A percentile compares a stretch with the other conserved stretches of the same genome.
These are phyloP conservation scores for Selaginella tamariscina DNA, from an alignment of 75 land plant species.

Conservation along the genomic window DNA sequence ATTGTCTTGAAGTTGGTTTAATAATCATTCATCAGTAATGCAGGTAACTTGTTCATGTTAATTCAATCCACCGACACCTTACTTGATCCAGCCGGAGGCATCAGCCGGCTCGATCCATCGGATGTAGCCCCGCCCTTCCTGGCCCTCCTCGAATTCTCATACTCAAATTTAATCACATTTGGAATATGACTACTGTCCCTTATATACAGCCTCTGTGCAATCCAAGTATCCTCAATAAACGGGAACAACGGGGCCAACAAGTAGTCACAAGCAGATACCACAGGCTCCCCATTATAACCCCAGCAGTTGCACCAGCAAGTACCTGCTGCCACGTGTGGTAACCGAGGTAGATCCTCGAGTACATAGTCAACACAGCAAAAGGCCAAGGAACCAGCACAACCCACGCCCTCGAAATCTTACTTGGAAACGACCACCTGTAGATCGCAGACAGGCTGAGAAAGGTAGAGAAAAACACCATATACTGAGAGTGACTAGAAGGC, in stretches of 20 bases:
- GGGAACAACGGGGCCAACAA: conserved; percentile 41
- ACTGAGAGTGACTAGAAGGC: conserved; percentile 99
- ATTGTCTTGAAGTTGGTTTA: no score
- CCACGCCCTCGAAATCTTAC: conserved; percentile 13
- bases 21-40: no score
- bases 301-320: conserved; percentile 61
- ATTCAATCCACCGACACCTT: neutral
- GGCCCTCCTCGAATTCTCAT: conserved; percentile 73
- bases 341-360: conserved; percentile 84
- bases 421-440: conserved; percentile 21
- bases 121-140: conserved; percentile 16
- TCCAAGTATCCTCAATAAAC: conserved; percentile 44
- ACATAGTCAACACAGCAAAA: conserved; percentile 56
- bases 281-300: conserved; percentile 39
- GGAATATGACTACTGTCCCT: conserved; percentile 82
- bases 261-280: conserved; percentile 70
- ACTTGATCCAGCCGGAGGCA: neutral
- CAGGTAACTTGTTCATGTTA: neutral
- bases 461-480: conserved; percentile 85
- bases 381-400: conserved; percentile 43
- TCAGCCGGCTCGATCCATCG: neutral
- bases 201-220: conserved; percentile 55
- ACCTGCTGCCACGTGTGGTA: conserved; percentile 81
- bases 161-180: conserved; percentile 77
- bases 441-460: conserved; percentile 42